Base-by-base conservation (phyloP, 495 filamentous ascomycete genomes). In the Aspergillus sparsus region DNA sequence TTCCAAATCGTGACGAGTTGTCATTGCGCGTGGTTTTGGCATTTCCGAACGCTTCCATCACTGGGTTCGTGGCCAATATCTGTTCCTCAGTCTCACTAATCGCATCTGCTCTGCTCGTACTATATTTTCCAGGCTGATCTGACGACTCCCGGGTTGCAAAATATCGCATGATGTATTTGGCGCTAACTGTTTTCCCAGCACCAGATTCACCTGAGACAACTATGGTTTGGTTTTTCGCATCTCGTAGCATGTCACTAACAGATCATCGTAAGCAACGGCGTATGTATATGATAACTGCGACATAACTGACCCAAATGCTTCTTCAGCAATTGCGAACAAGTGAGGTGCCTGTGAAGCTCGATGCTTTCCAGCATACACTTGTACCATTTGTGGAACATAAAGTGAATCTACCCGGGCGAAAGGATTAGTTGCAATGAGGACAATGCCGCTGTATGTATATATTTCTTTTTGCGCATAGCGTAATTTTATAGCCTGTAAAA, bases 31-130 rank as follows among this genome's bases (percentile, higher is more conserved):
- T 98, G 4, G 94, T 99, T 78, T 99, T 99, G 33, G 94, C 94
- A 78, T 99, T 99, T 64, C 94, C 94, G 71, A 99, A 99, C 6
- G 94, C 92, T 83, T 99, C 94, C 95, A 99, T 98, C 66, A 99
- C 95, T 21, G 94, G 94, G 75, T 99, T 99, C 31, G 94, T 99
- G 15, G 94, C 94, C 65, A 99, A 75, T 68, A 99, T 99, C 66
- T 93, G 92, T 76, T 98, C 94, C 72, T 99, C 94, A 6, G 94
- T 99, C 77, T 97, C 92, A 73, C 92, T 97, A 87, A 98, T 99
- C 49, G 88, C 77, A 66, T 97, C 95, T 37, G 85, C 81, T 62
- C 89, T 85, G 66, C 88, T 89, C 73, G 87, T 93, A 21, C 81
- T 80, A 69, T 90, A 87, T 65, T 87, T 88, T 33, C 89, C 87